Evolutionary conservation across 495 filamentous ascomycete species (phyloP).

Genomic region (Talaromyces borbonicus): DNA sequence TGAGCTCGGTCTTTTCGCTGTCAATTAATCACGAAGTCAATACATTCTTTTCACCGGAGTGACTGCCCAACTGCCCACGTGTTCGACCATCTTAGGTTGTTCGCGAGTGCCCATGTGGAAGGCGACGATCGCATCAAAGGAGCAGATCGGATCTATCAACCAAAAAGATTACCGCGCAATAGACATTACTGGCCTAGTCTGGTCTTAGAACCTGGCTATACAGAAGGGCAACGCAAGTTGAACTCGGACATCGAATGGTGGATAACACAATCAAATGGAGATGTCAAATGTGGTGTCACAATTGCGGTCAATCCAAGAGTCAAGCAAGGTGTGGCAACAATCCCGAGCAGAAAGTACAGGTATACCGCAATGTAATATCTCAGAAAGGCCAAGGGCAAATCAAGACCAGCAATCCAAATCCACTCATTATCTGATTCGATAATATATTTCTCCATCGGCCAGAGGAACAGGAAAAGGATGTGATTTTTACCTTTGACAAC

Average conservation of each 20-base stretch:
- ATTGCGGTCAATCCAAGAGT: conserved; percentile 5
- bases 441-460: neutral
- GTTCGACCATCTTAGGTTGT: neutral
- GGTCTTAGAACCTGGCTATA: conserved; percentile 9
- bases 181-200: conserved; percentile 11
- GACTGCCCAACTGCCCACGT: no score
- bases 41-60: conserved; percentile 4
- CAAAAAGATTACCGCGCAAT: conserved; percentile 5
- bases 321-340: neutral
- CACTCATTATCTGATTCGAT: neutral
- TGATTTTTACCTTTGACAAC: neutral
- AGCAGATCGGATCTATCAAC: conserved; percentile 10
- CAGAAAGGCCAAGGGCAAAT: neutral
- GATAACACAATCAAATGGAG: conserved; percentile 5
- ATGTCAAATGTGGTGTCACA: conserved; percentile 7
- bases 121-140: conserved; percentile 3
- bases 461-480: neutral
- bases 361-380: conserved; percentile 1
- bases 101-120: conserved; percentile 4
- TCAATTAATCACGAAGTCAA: neutral
- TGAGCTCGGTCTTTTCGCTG: neutral
- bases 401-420: neutral
- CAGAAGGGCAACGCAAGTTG: conserved; percentile 7
- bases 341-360: neutral
- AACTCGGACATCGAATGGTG: conserved; percentile 7